Base-by-base conservation (phyloP, 140 eudicot species). In the Anethum foeniculum region DNA sequence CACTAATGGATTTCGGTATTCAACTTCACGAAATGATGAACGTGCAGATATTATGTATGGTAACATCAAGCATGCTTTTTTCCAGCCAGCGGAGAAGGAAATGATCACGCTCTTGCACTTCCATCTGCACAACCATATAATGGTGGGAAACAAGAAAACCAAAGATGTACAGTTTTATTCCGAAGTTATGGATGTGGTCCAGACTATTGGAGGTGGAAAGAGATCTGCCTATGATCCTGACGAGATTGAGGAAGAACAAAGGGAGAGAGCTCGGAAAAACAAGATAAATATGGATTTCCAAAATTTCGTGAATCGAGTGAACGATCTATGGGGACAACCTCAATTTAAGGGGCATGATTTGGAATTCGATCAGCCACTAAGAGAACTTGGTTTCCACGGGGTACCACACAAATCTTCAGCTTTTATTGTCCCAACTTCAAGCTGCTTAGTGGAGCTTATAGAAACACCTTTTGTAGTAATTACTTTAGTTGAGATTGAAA, bases 1-100 rank as follows among this genome's bases (percentile, higher is more conserved):
- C 73, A 76, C 75, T 12, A 82, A 82, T 64, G 84, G 84, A 6
- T 82, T 82, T 64, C 84, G 81, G 75, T 82, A 82, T 76, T 82
- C 84, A 65, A 82, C 84, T 64, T 82, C 84, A 25, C 65, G 80
- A 54, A 21, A 71, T 0, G 84, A 81, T 15, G 84, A 81, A 62
- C 80, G 84, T 38, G 84, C 77, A 25, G 84, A 82, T 21, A 69
- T 82, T 32, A 38, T 82, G 84, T 82, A 73, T 76, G 81, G 76
- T 12, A 82, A 82, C 67, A 62, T 82, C 74, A 82, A 82, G 36
- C 81, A 82, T 76, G 84, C 84, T 41, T 82, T 82, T 52, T 76
- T 82, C 49, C 84, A 82, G 64, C 84, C 84, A 82, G 81, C 81
- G 23, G 84, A 82, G 44, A 82, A 82, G 52, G 81, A 82, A 47